Base-by-base conservation (phyloP, 1,284 basidiomycete genomes). In the Trichosporon sp. region DNA sequence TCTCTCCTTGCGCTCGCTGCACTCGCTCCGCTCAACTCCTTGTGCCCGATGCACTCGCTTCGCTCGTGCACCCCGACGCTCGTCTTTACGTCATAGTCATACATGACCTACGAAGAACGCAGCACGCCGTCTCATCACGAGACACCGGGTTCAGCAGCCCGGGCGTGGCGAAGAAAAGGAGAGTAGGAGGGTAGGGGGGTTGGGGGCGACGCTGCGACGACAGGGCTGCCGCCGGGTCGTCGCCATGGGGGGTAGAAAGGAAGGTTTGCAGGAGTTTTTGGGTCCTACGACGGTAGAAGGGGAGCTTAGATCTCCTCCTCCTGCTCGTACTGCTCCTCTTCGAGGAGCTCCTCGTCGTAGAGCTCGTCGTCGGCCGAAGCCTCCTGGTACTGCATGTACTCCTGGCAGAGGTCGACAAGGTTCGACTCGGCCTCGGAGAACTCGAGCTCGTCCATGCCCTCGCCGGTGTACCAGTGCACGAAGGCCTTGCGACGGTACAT, bases 401-500 rank as follows among this genome's bases (percentile, higher is more conserved):
- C 93, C 69, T 92, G 92, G 75, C 94, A 91, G 71, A 96, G 87
- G 87, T 95, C 93, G 84, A 94, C 92, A 92, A 96, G 94, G 89
- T 96, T 96, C 76, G 92, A 94, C 70, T 97, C 94, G 71, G 94
- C 94, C 86, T 97, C 94, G 75, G 94, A 77, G 75, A 90, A 90
- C 88, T 94, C 94, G 91, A 98, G 94, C 89, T 98, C 96, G 86
- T 97, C 95, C 96, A 97, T 97, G 85, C 96, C 95, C 88, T 96
- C 93, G 26, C 90, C 91, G 19, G 91, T 92, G 84, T 94, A 95
- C 80, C 93, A 98, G 86, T 98, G 95, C 89, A 98, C 91, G 91
- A 98, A 98, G 59, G 96, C 96, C 88, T 97, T 97, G 84, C 96
- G 89, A 74, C 95, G 92, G 91, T 97, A 98, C 96, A 98, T 98